Evolutionary conservation across 306 rosid species (phyloP).

Genomic region (Cucumis cinereus): DNA sequence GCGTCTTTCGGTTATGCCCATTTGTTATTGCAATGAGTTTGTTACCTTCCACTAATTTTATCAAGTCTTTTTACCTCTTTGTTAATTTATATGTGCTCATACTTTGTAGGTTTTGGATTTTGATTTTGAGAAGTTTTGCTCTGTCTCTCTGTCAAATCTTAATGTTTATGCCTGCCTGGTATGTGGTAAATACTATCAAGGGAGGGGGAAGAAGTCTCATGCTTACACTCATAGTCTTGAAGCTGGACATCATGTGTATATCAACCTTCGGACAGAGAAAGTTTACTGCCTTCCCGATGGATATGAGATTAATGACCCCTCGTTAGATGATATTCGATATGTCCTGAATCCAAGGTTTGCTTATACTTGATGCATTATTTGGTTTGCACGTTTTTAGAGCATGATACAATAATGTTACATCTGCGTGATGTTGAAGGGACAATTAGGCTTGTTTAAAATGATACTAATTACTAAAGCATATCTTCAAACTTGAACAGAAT

Average conservation of each 20-base stretch:
- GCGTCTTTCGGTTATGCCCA: neutral
- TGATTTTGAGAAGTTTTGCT: conserved; percentile 92
- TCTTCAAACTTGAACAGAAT: neutral
- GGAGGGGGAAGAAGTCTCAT: conserved; percentile 90
- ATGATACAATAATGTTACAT: neutral
- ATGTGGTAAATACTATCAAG: conserved; percentile 93
- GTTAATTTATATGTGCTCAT: conserved; percentile 2
- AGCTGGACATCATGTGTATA: conserved; percentile 93
- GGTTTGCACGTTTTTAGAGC: neutral
- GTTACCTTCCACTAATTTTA: neutral
- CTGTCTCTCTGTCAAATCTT: conserved; percentile 76
- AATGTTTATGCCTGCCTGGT: conserved; percentile 94
- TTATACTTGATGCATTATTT: conserved; percentile 4
- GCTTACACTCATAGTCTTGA: conserved; percentile 98
- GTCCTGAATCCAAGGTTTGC: conserved; percentile 87
- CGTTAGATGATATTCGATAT: conserved; percentile 92
- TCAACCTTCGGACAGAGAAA: conserved; percentile 86
- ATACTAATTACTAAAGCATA: neutral
- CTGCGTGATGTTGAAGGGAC: neutral
- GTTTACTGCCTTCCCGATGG: conserved; percentile 98
- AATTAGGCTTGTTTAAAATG: neutral
- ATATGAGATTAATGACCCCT: conserved; percentile 91
- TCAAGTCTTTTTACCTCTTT: neutral
- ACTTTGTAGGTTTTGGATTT: conserved; percentile 82
- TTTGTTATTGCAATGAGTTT: neutral